phyloP scores from a whole-genome alignment of 1,139 yeast species.

The Meyerozyma sp. region DNA sequence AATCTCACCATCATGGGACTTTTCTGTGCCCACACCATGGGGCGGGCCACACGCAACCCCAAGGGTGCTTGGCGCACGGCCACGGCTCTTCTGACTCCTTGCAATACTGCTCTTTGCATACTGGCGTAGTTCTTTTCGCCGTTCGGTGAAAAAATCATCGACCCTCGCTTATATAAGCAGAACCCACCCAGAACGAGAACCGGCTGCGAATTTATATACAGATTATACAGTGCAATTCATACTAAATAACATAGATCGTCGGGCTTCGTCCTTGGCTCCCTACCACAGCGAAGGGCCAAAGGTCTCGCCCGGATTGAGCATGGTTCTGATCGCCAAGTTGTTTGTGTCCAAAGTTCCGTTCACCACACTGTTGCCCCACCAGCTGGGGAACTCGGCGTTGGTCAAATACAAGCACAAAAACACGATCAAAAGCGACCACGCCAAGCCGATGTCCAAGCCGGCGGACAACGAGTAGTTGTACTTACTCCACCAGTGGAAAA shows the following conservation, averaged over 20 bases:
- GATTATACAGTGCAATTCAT: no score
- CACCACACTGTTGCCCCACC: conserved; percentile 59
- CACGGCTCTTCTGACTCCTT: background rate
- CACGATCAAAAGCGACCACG: conserved; percentile 44
- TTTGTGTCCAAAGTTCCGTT: conserved; percentile 16
- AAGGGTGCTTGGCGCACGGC: background rate
- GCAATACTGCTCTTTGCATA: background rate
- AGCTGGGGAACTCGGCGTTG: conserved; percentile 28
- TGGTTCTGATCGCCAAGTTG: conserved; percentile 8
- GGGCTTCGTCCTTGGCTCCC: no score
- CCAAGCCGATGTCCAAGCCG: conserved; percentile 53
- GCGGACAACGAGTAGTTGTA: conserved; percentile 57
- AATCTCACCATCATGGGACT: background rate
- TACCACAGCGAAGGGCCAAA: conserved; percentile 22
- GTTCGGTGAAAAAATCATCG: background rate
- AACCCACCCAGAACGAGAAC: no score
- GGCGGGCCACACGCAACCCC: background rate
- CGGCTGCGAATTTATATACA: background rate
- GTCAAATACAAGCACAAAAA: conserved; percentile 35
- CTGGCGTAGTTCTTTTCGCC: background rate
- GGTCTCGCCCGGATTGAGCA: conserved; percentile 10
- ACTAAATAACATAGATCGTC: no score
- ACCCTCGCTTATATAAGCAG: background rate
- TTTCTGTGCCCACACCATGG: background rate
- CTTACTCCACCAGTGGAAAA: conserved; percentile 62